These are phyloP conservation scores for Dacryopinax primogenitus DNA, from an alignment of 768 basidiomycete genomes.

Conservation along the genomic window DNA sequence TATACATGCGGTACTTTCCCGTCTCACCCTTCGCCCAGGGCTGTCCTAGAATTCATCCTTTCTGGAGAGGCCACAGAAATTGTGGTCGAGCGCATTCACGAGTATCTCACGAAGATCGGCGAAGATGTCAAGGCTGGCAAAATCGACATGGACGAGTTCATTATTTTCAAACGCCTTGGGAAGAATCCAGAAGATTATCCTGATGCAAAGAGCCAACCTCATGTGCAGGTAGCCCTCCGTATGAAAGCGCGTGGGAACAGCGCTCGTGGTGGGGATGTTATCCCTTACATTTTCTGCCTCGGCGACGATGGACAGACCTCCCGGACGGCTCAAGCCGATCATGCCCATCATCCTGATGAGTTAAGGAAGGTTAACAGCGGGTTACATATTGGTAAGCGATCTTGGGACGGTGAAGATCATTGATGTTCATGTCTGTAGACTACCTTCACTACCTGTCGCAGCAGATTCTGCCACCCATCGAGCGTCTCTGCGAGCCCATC, in stretches of 20 bases:
- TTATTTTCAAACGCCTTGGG: constrained; percentile 90
- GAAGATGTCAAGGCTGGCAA: constrained; percentile 64
- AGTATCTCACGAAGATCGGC: constrained; percentile 68
- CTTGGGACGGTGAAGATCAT: neutral
- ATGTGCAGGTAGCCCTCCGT: constrained; percentile 88
- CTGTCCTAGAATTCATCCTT: constrained; percentile 77
- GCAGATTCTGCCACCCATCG: constrained; percentile 88
- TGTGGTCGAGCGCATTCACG: constrained; percentile 84
- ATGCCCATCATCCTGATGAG: constrained; percentile 90
- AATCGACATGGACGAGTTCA: constrained; percentile 82
- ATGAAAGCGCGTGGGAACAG: constrained; percentile 74
- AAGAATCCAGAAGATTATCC: constrained; percentile 97
- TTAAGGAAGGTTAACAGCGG: constrained; percentile 53
- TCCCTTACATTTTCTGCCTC: constrained; percentile 88
- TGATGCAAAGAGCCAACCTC: constrained; percentile 86
- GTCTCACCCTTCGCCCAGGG: constrained; percentile 37
- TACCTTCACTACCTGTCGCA: constrained; percentile 82
- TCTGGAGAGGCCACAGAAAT: constrained; percentile 83
- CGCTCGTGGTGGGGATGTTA: constrained; percentile 80
- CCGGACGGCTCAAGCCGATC: constrained; percentile 72
- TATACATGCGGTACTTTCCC: neutral
- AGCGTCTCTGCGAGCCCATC: constrained; percentile 90
- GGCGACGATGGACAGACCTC: constrained; percentile 56
- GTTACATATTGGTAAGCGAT: constrained; percentile 54
- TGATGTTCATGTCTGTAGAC: constrained; percentile 36